Conservation (phyloP, 257 asterid species). For the Leptodermis oblonga region DNA sequence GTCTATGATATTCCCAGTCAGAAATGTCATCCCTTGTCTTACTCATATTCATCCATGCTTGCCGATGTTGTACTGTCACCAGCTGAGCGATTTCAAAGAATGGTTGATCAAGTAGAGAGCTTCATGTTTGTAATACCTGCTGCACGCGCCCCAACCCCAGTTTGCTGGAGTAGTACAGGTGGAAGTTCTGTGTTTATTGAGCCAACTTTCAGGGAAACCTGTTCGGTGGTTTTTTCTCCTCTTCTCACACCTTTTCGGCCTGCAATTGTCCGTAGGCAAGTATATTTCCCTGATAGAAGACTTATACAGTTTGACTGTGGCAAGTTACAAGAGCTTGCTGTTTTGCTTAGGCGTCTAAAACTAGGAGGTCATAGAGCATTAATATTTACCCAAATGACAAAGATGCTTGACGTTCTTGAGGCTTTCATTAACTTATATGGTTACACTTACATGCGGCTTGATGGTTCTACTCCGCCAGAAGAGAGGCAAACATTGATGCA, state of each 20-base stretch:
- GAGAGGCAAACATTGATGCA: constrained; percentile 99
- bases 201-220: constrained; percentile 51
- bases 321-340: constrained; percentile 93
- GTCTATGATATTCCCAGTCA: constrained; percentile 46
- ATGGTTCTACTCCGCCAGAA: constrained; percentile 97
- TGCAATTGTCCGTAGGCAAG: constrained; percentile 96
- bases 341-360: constrained; percentile 78
- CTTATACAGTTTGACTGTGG: constrained; percentile 98
- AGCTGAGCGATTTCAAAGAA: constrained; percentile 68
- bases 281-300: constrained; percentile 96
- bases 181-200: constrained; percentile 61
- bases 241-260: constrained; percentile 86
- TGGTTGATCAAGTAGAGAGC: constrained; percentile 75
- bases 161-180: constrained; percentile 86
- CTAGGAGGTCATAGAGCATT: constrained; percentile 96
- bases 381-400: constrained; percentile 98
- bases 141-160: constrained; percentile 91
- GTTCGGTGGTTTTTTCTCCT: constrained; percentile 57
- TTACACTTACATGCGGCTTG: constrained; percentile 95
- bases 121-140: constrained; percentile 99
- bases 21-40: constrained; percentile 55
- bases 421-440: constrained; percentile 94
- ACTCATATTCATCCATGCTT: constrained; percentile 61
- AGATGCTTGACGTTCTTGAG: constrained; percentile 98
- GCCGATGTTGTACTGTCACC: constrained; percentile 77